Evolutionary conservation across 805 yeast species (phyloP).

Genomic region (Suhomyces faveliae): DNA sequence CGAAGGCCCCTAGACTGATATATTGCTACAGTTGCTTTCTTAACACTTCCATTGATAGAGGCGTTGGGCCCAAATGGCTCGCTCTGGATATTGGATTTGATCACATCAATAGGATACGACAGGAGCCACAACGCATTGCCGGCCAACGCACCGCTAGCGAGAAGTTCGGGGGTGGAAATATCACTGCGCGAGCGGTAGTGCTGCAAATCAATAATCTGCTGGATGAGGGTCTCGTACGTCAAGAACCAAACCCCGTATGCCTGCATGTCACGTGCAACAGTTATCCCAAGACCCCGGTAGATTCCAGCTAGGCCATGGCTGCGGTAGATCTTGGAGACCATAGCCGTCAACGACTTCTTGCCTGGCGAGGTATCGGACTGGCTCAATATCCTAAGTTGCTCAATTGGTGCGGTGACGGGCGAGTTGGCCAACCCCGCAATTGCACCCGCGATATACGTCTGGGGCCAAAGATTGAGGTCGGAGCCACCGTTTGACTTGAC

Average conservation of each 20-base stretch:
- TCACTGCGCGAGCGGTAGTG: constrained; percentile 43
- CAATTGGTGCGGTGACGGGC: constrained; percentile 63
- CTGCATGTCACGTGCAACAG: constrained; percentile 60
- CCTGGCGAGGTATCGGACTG: constrained; percentile 44
- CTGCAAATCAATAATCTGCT: constrained; percentile 30
- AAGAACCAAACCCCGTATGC: constrained; percentile 77
- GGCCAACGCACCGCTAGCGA: constrained; percentile 59
- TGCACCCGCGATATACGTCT: constrained; percentile 63
- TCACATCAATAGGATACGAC: constrained; percentile 52
- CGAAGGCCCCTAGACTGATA: constrained; percentile 41
- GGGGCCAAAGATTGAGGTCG: constrained; percentile 50
- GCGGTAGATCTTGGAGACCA: constrained; percentile 42
- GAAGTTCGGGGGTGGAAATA: constrained; percentile 54
- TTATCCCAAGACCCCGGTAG: constrained; percentile 54
- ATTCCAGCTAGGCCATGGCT: constrained; percentile 50
- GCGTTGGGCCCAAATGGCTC: constrained; percentile 47
- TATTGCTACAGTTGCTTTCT: constrained; percentile 39
- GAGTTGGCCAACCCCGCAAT: constrained; percentile 65
- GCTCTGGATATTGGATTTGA: constrained; percentile 53
- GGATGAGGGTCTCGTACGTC: constrained; percentile 58
- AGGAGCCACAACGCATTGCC: constrained; percentile 67
- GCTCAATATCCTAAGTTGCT: constrained; percentile 60
- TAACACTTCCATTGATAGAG: constrained; percentile 41
- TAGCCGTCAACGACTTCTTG: constrained; percentile 25
- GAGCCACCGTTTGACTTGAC: constrained; percentile 24